Conservation (phyloP, 2,329 filamentous ascomycete genomes). For the Diaporthe amygdali region DNA sequence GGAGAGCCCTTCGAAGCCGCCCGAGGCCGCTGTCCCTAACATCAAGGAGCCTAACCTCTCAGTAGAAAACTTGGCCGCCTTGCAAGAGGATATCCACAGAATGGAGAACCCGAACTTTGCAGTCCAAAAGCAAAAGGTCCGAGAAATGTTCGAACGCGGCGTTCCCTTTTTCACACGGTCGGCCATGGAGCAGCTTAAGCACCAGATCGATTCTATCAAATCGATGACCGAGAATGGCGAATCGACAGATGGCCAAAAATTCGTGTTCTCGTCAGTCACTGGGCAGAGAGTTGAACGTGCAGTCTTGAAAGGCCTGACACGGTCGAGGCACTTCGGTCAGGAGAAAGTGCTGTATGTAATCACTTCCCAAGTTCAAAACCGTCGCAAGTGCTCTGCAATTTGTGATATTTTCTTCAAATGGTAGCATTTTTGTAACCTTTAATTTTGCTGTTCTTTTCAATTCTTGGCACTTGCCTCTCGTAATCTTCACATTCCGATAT, state of each 20-base stretch:
- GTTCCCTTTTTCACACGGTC: background rate
- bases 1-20: no score
- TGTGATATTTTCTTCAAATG: background rate
- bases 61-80: background rate
- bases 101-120: background rate
- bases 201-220: background rate
- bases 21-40: background rate
- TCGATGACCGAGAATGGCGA: background rate
- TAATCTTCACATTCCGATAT: no score
- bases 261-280: background rate
- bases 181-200: background rate
- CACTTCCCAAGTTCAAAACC: no score
- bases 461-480: no score
- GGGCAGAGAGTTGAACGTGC: background rate
- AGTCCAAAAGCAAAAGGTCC: background rate
- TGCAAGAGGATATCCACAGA: background rate
- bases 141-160: background rate
- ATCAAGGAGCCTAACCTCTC: background rate
- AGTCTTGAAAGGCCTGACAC: background rate
- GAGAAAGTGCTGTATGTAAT: background rate
- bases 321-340: background rate
- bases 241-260: background rate
- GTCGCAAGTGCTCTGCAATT: background rate
- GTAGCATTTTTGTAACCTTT: no score
- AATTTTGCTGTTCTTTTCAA: no score